Percentiles rank a stretch among this genome's conserved stretches.
Evolutionary conservation across 345 rosid species (phyloP).

Genomic region (Draba incana): DNA sequence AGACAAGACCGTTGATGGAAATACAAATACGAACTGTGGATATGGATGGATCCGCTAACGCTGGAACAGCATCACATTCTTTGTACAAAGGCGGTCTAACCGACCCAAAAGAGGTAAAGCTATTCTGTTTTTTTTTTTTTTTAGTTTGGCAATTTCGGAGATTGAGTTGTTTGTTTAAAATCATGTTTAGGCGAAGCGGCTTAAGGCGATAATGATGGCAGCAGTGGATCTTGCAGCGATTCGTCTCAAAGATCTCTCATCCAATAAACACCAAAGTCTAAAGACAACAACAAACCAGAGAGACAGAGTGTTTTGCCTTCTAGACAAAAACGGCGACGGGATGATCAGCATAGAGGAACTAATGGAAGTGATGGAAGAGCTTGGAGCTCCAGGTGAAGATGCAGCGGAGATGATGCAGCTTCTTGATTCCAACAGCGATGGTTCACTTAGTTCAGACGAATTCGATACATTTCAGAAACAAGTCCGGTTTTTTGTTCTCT

Average conservation of each 20-base stretch:
- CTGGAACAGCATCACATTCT: constrained; percentile 90
- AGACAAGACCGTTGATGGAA: constrained; percentile 78
- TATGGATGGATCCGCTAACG: constrained; percentile 82
- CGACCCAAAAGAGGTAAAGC: constrained; percentile 79
- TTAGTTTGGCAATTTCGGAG: background rate
- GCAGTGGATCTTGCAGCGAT: constrained; percentile 94
- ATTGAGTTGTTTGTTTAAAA: constrained; percentile 14
- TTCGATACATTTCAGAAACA: constrained; percentile 80
- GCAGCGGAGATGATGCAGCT: constrained; percentile 94
- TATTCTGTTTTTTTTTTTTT: background rate
- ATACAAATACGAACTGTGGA: constrained; percentile 83
- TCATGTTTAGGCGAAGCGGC: constrained; percentile 63
- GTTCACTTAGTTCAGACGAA: constrained; percentile 92
- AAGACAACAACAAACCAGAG: constrained; percentile 55
- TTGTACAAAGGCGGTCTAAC: constrained; percentile 86
- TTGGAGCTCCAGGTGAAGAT: constrained; percentile 92
- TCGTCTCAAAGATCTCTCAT: constrained; percentile 80
- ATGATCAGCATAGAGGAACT: constrained; percentile 93
- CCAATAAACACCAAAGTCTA: constrained; percentile 50
- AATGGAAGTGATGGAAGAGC: constrained; percentile 96
- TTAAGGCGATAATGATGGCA: constrained; percentile 94
- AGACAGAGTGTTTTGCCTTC: constrained; percentile 68
- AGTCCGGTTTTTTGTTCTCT: constrained; percentile 44
- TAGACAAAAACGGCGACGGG: constrained; percentile 95
- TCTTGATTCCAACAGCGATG: constrained; percentile 91